phyloP scores from a whole-genome alignment of 345 rosid species.

The Eucalyptus regnans region DNA sequence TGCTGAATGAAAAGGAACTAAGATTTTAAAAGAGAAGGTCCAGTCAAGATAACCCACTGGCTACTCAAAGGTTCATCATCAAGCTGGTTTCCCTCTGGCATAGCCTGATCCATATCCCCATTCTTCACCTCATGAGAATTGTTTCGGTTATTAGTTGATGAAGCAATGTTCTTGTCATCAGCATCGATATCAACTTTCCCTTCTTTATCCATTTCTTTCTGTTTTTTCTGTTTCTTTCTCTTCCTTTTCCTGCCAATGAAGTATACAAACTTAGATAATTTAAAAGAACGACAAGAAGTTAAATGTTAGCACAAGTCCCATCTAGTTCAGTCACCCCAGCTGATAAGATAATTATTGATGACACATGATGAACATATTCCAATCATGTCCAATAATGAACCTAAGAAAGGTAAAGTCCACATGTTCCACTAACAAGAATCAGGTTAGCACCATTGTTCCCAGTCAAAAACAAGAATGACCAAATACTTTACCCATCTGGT shows the following conservation, averaged over 20 bases:
- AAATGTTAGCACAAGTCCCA: neutral
- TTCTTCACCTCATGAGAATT: conserved; percentile 20
- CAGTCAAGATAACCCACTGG: conserved; percentile 21
- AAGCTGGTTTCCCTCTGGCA: conserved; percentile 2
- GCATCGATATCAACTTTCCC: conserved; percentile 4
- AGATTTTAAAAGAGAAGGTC: neutral
- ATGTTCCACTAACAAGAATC: neutral
- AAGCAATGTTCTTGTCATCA: neutral
- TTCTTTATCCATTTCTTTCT: conserved; percentile 25
- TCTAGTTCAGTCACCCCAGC: neutral
- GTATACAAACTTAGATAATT: neutral
- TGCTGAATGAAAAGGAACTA: neutral
- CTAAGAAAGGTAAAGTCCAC: neutral
- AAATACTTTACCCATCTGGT: conserved; percentile 41
- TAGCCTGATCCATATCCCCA: conserved; percentile 6
- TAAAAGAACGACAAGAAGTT: neutral
- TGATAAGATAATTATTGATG: neutral
- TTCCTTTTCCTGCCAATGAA: conserved; percentile 35
- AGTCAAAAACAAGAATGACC: neutral
- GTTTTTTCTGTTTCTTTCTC: conserved; percentile 49
- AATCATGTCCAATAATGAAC: neutral
- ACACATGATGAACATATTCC: neutral
- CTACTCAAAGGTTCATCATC: conserved; percentile 2
- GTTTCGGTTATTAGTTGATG: conserved; percentile 1
- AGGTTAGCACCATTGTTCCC: neutral